Evolutionary conservation across 768 basidiomycete genomes (phyloP), one percentile per base, ranked within the genome.

Genomic region (Suillus ampliporus): DNA sequence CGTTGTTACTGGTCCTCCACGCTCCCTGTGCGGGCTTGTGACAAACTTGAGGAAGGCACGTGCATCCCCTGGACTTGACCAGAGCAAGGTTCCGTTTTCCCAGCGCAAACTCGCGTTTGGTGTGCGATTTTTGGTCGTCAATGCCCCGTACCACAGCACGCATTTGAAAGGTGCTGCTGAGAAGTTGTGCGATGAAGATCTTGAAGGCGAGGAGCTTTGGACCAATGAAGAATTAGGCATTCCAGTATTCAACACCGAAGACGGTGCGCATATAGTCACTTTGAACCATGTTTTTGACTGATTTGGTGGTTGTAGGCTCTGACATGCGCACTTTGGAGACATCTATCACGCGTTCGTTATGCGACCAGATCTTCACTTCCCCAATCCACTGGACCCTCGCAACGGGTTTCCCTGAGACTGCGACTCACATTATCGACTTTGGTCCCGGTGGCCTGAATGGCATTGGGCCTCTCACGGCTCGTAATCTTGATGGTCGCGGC

Each of bases 401-500:
- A 6, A 96, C 94, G 38, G 80, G 88, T 64, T 97, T 99, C 85
- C 92, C 95, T 1, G 84, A 91, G 64, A 84, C 89, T 10, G 94
- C 95, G 0, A 99, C 96, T 5, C 97, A 99, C 74, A 91, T 94
- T 3, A 80, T 99, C 65, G 97, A 99, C 77, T 99, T 99, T 69
- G 97, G 97, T 58, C 94, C 97, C 2, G 97, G 97, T 64, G 96
- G 97, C 15, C 72, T 92, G 60, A 94, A 90, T 71, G 97, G 97
- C 14, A 96, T 98, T 67, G 97, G 97, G 46, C 89, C 90, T 58
- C 83, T 98, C 61, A 96, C 95, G 47, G 89, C 90, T 5, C 87
- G 91, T 69, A 96, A 95, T 77, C 82, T 96, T 50, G 95, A 97
- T 69, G 97, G 97, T 15, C 89, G 94, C 34, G 97, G 97, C 59